phyloP scores from a whole-genome alignment of 176 grass and related monocot genomes.

The Oryza rufipogon region DNA sequence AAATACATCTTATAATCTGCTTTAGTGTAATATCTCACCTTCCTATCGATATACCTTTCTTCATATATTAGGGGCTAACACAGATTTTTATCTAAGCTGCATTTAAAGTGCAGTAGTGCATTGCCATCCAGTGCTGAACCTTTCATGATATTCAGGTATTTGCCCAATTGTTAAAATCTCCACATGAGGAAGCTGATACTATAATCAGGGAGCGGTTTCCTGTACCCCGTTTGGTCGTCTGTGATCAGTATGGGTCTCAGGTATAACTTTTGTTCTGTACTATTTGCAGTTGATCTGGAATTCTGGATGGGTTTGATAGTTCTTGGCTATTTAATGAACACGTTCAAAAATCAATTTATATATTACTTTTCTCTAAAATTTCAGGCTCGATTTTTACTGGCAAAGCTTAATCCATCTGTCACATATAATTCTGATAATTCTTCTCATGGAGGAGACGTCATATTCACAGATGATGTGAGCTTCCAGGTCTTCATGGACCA shows the following conservation, averaged over 20 bases:
- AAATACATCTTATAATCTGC: not conserved
- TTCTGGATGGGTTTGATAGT: not conserved
- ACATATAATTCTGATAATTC: slow-evolving; percentile 75
- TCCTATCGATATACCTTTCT: not conserved
- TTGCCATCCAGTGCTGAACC: slow-evolving; percentile 10
- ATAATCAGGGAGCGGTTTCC: slow-evolving; percentile 92
- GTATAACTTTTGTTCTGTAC: slow-evolving; percentile 20
- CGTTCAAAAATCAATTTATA: not conserved
- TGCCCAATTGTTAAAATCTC: slow-evolving; percentile 78
- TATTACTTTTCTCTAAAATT: slow-evolving; percentile 23
- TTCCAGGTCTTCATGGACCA: slow-evolving; percentile 90
- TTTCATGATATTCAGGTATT: slow-evolving; percentile 60
- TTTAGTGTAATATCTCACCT: not conserved
- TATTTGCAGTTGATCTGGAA: not conserved
- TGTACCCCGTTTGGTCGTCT: slow-evolving; percentile 85
- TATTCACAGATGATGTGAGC: slow-evolving; percentile 95
- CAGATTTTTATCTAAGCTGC: slow-evolving; percentile 18
- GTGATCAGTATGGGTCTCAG: slow-evolving; percentile 93
- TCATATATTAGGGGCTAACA: not conserved
- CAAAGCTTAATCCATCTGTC: slow-evolving; percentile 86
- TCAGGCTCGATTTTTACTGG: slow-evolving; percentile 88
- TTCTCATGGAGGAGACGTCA: slow-evolving; percentile 63
- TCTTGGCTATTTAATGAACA: slow-evolving; percentile 18
- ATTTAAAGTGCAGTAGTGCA: slow-evolving; percentile 18
- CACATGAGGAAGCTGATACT: slow-evolving; percentile 70